Conservation (phyloP, 495 filamentous ascomycete genomes). For the Podospora pseudoanserina region DNA sequence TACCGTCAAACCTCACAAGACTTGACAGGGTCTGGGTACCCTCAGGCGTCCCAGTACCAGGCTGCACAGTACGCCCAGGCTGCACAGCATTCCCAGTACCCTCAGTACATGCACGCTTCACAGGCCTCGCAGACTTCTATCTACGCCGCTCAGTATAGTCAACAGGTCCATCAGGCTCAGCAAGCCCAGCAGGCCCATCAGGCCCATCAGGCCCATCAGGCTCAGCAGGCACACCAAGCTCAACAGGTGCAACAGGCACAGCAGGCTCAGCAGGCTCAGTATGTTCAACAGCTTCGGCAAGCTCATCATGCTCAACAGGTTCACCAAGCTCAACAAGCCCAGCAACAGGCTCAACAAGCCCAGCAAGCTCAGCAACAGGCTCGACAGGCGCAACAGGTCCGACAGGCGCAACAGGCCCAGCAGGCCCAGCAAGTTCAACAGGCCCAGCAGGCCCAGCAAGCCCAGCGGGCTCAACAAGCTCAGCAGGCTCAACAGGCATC, state of each 20-base stretch:
- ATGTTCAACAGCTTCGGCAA: not conserved
- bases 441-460: not conserved
- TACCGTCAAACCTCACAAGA: not conserved
- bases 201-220: no score
- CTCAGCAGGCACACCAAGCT: not conserved
- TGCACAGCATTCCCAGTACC: not conserved
- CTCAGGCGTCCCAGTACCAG: not conserved
- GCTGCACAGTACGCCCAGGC: not conserved
- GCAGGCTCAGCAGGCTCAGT: not conserved
- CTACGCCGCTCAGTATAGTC: not conserved
- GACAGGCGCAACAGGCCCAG: not conserved
- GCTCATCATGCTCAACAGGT: not conserved
- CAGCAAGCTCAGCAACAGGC: not conserved
- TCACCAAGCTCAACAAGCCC: not conserved
- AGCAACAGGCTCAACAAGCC: not conserved
- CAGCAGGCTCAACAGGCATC: not conserved
- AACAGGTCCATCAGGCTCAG: not conserved
- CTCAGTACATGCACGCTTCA: not conserved
- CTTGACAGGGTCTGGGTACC: not conserved
- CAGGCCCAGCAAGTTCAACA: not conserved
- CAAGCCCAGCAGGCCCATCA: not conserved
- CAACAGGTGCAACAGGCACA: not conserved
- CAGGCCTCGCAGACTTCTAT: not conserved
- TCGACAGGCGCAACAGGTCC: not conserved
- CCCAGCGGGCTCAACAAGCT: not conserved